phyloP scores from a whole-genome alignment of 257 asterid species.

The Apocynum venetum region DNA sequence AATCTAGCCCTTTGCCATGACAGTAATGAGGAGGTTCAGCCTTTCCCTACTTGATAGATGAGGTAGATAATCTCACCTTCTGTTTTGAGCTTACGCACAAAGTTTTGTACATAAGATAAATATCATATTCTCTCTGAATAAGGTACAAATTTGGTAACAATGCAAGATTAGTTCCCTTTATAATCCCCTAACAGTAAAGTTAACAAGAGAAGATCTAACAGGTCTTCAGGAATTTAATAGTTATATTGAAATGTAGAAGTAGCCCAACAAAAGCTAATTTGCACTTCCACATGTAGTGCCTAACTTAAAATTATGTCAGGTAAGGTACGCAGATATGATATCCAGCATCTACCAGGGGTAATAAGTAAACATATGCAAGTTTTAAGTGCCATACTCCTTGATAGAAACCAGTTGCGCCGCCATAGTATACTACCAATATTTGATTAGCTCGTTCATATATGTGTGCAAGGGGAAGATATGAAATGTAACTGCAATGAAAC shows the following conservation, averaged over 20 bases:
- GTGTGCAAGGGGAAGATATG: constrained; percentile 96
- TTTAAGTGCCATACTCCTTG: constrained; percentile 63
- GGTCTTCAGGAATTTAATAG: not conserved
- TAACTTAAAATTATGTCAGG: not conserved
- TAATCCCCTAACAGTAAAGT: not conserved
- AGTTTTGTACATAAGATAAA: not conserved
- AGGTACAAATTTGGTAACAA: not conserved
- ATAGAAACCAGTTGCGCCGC: constrained; percentile 81
- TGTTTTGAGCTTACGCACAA: no score
- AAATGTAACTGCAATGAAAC: constrained; percentile 57
- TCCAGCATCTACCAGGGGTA: not conserved
- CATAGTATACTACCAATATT: constrained; percentile 45
- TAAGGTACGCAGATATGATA: not conserved
- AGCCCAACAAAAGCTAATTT: not conserved
- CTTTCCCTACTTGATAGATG: no score
- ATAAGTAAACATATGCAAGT: not conserved
- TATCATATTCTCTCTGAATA: not conserved
- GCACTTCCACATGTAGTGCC: not conserved
- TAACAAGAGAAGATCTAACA: not conserved
- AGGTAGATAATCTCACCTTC: no score
- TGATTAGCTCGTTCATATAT: constrained; percentile 92
- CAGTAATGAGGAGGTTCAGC: no score
- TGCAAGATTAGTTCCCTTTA: not conserved
- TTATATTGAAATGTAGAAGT: no score
- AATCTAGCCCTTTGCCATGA: not conserved